Base-by-base conservation (phyloP, 106 monocot genomes). In the Acorus calamus region DNA sequence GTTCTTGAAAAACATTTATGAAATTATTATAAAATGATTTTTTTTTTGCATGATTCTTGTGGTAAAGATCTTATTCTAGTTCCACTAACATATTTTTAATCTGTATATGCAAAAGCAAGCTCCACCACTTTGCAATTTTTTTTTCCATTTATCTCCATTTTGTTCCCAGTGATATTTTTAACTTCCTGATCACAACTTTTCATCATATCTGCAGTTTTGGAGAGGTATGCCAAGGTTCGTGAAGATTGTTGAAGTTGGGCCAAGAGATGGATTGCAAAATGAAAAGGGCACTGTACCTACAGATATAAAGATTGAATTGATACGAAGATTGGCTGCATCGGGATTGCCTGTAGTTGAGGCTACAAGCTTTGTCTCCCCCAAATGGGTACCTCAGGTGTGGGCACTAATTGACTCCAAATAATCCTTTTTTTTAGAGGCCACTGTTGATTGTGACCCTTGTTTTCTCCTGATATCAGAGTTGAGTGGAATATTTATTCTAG, bases 321-420 rank as follows among this genome's bases (percentile, higher is more conserved):
- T 92, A 79, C 53, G 58, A 41, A 81, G 60, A 57, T 62, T 92
- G 79, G 77, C 66, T 11, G 62, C 75, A 53, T 70, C 79, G 47
- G 92, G 88, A 69, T 78, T 92, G 69, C 57, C 75, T 14, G 84
- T 88, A 75, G 60, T 92, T 66, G 92, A 92, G 70, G 87, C 87
- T 42, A 82, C 88, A 49, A 92, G 92, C 73, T 92, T 92, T 76
- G 87, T 92, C 46, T 92, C 92, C 69, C 92, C 92, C 53, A 92
- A 87, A 65, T 92, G 87, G 92, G 92, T 92, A 49, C 87, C 84
- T 7, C 92, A 92, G 84, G 92, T 65, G 41, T 46, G 28, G 28
- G 28, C 28, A 28, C 28, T 28, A 28, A 28, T 28, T 28, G 28
- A 28, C 28, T 28, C 28, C 28, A 28, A 28, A 28, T 28, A 28